A percentile compares a stretch with the other conserved stretches of the same genome.
Evolutionary conservation across 495 filamentous ascomycete genomes (phyloP).

Genomic region (Penicillium samsonianum): DNA sequence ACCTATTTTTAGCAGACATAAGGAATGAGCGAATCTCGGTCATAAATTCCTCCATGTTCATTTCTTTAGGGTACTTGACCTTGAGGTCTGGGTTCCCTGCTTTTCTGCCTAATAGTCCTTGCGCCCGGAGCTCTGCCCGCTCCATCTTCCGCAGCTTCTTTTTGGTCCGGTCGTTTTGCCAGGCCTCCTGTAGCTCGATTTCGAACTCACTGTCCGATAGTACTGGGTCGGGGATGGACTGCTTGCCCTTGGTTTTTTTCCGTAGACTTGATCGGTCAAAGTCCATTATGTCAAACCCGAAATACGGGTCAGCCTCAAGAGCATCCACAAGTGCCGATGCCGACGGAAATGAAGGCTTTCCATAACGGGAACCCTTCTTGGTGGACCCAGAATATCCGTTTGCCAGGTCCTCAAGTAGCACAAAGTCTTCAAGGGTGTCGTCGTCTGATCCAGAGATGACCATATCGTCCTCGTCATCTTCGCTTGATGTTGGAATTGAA

Average conservation of each 20-base stretch:
- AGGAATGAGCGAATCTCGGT: constrained; percentile 73
- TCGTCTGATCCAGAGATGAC: constrained; percentile 14
- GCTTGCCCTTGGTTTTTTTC: constrained; percentile 58
- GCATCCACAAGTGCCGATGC: constrained; percentile 67
- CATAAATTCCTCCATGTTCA: constrained; percentile 69
- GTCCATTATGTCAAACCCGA: constrained; percentile 82
- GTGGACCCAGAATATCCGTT: constrained; percentile 10
- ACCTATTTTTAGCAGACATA: constrained; percentile 63
- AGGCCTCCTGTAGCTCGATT: constrained; percentile 57
- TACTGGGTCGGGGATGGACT: constrained; percentile 48
- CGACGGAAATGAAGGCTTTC: constrained; percentile 52
- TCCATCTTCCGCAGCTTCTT: constrained; percentile 80
- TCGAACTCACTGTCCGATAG: constrained; percentile 77
- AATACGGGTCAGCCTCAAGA: constrained; percentile 60
- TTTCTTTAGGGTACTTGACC: constrained; percentile 70
- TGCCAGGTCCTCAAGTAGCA: constrained; percentile 23
- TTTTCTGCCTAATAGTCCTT: constrained; percentile 75
- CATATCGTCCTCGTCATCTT: constrained; percentile 33
- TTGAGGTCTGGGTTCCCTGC: constrained; percentile 64
- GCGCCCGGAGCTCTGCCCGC: constrained; percentile 72
- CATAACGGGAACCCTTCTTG: constrained; percentile 13
- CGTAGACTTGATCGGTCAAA: constrained; percentile 64
- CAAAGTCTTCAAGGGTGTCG: constrained; percentile 19
- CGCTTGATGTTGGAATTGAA: neutral
- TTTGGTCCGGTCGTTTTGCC: constrained; percentile 75